Base-by-base conservation (phyloP, 352 stramenopile species). In the Globisporangium abappressorium region DNA sequence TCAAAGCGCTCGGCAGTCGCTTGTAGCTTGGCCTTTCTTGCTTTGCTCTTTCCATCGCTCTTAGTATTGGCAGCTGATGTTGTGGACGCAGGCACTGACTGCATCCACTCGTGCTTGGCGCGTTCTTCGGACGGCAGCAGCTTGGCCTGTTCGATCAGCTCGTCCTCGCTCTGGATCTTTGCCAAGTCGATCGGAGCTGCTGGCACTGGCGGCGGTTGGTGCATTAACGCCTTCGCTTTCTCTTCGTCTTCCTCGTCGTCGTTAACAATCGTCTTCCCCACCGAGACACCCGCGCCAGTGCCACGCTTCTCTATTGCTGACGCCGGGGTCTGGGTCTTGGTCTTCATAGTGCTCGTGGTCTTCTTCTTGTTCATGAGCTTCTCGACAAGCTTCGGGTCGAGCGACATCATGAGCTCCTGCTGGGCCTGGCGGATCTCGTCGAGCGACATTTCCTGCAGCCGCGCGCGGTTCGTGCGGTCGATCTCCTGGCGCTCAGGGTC, bases 51-150 rank as follows among this genome's bases (percentile, higher is more conserved):
- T 2, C 18, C 34, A n/a, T 63, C 11, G 53, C 15, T 46, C 41
- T 77, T 74, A 0, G 49, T 58, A 11, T 14, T 24, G 30, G n/a
- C 22, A 36, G 28, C 9, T 33, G 26, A 12, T 9, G 22, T 3
- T 22, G 58, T 8, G 7, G 57, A n/a, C 28, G 64, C 22, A 0
- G 65, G 18, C 1, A 76, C 62, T 0, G 67, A 69, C 43, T 82
- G 71, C 58, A 92, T 95, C 87, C 87, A 95, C 60, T 83, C 80
- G 57, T 92, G 74, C 65, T 95, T 95, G 20, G 81, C 80, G 1
- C 85, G 78, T 63, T 95, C 85, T 62, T 95, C 87, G 0, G 76
- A 56, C 0, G 87, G 80, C 18, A 95, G 66, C 15, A 77, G 55
- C 41, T 82, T 70, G 1, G 76, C 57, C 33, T 85, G 77, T 18